These are phyloP conservation scores for Aspergillus baeticus DNA, from an alignment of 495 filamentous ascomycete species.

Conservation along the genomic window DNA sequence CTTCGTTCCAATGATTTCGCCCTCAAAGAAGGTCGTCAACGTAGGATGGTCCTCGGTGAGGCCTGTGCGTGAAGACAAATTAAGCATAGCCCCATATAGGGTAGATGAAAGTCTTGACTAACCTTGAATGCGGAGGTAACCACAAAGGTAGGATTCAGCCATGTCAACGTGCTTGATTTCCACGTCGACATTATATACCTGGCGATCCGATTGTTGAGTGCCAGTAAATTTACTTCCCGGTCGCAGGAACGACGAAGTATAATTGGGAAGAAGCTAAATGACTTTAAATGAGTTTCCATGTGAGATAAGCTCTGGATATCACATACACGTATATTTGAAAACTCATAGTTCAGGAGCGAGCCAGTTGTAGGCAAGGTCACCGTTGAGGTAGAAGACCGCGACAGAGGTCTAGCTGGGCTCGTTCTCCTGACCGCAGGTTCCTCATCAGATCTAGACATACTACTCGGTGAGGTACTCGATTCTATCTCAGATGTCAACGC, in stretches of 20 bases:
- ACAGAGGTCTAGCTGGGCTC: conserved; percentile 32
- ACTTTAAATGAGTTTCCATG: conserved; percentile 17
- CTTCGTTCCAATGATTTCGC: conserved; percentile 95
- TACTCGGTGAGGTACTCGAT: conserved; percentile 20
- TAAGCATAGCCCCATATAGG: conserved; percentile 7
- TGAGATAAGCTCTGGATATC: neutral
- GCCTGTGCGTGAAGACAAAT: conserved; percentile 49
- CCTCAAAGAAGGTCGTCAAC: conserved; percentile 96
- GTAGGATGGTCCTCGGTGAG: conserved; percentile 95
- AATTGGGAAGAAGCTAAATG: conserved; percentile 45
- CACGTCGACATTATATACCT: conserved; percentile 92
- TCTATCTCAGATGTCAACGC: conserved; percentile 28
- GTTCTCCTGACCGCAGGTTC: conserved; percentile 34
- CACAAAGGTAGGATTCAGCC: conserved; percentile 90
- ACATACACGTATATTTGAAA: conserved; percentile 64
- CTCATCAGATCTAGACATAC: conserved; percentile 34
- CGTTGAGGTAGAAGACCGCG: conserved; percentile 29
- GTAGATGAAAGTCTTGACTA: conserved; percentile 22
- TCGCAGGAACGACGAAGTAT: conserved; percentile 78
- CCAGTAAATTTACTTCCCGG: conserved; percentile 87
- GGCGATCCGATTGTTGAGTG: conserved; percentile 86
- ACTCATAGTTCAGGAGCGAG: conserved; percentile 61
- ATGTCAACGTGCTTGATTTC: conserved; percentile 97
- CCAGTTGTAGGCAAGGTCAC: conserved; percentile 33
- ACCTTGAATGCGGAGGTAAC: conserved; percentile 97